Conservation (phyloP, 2,329 filamentous ascomycete species). For the Hirsutella rhossiliensis region DNA sequence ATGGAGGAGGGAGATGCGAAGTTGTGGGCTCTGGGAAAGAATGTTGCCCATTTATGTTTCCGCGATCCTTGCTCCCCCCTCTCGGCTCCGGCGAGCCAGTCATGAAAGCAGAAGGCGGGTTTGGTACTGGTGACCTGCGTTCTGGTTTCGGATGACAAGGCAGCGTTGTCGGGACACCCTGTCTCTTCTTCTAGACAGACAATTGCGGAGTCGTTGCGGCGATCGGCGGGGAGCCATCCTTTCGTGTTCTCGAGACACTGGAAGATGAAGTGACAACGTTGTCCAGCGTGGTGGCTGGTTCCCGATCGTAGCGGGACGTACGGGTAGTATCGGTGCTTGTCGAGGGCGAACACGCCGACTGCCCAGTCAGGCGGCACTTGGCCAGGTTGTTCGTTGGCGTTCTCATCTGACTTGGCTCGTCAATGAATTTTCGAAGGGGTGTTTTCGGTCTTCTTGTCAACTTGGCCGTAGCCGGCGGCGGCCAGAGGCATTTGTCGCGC, state of each 20-base stretch:
- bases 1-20: not conserved
- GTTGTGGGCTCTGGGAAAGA: too few relatives aligned
- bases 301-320: not conserved
- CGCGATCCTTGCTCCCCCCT: too few relatives aligned
- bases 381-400: not conserved
- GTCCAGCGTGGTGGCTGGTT: too few relatives aligned
- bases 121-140: too few relatives aligned
- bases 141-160: not conserved
- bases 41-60: too few relatives aligned
- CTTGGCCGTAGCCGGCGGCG: not conserved
- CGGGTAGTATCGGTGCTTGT: not conserved
- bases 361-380: too few relatives aligned
- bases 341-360: not conserved
- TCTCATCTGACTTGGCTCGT: not conserved
- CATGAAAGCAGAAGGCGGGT: too few relatives aligned
- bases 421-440: not conserved
- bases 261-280: too few relatives aligned
- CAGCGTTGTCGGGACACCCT: not conserved
- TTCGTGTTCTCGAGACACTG: too few relatives aligned
- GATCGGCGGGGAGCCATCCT: too few relatives aligned
- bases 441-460: not conserved
- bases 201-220: slow-evolving; percentile 3
- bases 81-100: too few relatives aligned
- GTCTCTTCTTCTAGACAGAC: slow-evolving; percentile 3
- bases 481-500: not conserved